These are phyloP conservation scores for Rhytidhysteron rufulum DNA, from an alignment of 2,329 filamentous ascomycete species.

Conservation along the genomic window DNA sequence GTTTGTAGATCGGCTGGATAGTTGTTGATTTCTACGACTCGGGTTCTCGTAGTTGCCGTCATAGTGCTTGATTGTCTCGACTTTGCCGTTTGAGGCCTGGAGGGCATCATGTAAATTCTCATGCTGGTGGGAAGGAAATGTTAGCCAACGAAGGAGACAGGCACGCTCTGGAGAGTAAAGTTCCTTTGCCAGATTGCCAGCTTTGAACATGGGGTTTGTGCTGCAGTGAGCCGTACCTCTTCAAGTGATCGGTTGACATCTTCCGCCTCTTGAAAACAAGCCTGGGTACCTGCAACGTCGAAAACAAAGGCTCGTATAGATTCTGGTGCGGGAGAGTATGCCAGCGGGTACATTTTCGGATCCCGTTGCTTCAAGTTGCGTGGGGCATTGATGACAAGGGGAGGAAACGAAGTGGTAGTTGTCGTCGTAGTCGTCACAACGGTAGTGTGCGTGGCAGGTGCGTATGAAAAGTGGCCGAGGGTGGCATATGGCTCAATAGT, in stretches of 20 bases:
- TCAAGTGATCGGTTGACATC: conserved; percentile 51
- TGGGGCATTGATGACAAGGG: conserved; percentile 73
- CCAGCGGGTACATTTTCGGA: conserved; percentile 85
- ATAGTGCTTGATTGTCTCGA: conserved; percentile 39
- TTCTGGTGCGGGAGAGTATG: conserved; percentile 74
- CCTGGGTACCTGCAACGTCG: conserved; percentile 58
- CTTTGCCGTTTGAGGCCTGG: conserved; percentile 44
- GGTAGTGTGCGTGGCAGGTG: conserved; percentile 61
- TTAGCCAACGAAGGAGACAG: conserved; percentile 13
- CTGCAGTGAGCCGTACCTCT: conserved; percentile 44
- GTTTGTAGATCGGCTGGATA: conserved; percentile 8
- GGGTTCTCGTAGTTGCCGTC: conserved; percentile 41
- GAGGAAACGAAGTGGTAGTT: conserved; percentile 76
- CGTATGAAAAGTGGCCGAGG: conserved; percentile 59
- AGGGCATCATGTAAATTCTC: conserved; percentile 43
- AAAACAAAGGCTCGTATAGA: conserved; percentile 76
- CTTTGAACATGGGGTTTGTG: neutral
- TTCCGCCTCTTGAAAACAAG: conserved; percentile 62
- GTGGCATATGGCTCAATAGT: conserved; percentile 35
- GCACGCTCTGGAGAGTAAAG: neutral
- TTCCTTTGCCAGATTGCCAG: neutral
- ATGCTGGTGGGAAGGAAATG: conserved; percentile 33
- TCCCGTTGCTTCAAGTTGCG: conserved; percentile 70
- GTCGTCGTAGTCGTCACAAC: conserved; percentile 88
- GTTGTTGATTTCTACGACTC: conserved; percentile 30